Percentiles rank a stretch among this genome's conserved stretches.
phyloP scores from a whole-genome alignment of 1,284 basidiomycete species.

The Cryptococcus sp. region DNA sequence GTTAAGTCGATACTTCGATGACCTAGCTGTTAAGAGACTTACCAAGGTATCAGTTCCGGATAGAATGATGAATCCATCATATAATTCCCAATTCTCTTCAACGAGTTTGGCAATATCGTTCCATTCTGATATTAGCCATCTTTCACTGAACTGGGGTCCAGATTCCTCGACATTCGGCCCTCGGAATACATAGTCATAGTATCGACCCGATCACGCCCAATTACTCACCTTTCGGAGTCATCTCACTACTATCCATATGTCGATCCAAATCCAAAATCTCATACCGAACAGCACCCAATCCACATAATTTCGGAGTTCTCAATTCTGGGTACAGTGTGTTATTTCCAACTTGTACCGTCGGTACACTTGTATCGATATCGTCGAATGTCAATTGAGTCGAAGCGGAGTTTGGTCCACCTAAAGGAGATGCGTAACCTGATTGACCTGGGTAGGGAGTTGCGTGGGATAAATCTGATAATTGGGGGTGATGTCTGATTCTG shows the following conservation, averaged over 20 bases:
- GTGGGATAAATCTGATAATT: constrained; percentile 25
- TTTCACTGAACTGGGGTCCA: not conserved
- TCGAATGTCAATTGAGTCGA: not conserved
- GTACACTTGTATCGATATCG: not conserved
- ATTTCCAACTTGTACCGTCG: constrained; percentile 16
- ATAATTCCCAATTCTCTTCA: constrained; percentile 39
- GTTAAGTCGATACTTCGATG: not conserved
- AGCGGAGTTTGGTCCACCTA: not conserved
- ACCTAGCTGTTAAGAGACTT: constrained; percentile 2
- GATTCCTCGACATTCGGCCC: not conserved
- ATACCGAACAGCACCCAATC: constrained; percentile 33
- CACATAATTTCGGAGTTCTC: constrained; percentile 36
- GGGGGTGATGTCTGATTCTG: constrained; percentile 43
- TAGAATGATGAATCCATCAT: constrained; percentile 43
- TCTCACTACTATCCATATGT: constrained; percentile 44
- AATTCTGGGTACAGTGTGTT: constrained; percentile 35
- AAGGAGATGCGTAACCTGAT: constrained; percentile 5
- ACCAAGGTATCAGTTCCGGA: constrained; percentile 44
- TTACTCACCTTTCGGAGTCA: constrained; percentile 40
- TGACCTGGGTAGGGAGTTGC: constrained; percentile 4
- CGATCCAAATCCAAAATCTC: constrained; percentile 44
- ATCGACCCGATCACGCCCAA: not conserved
- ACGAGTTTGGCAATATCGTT: constrained; percentile 40
- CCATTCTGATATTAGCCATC: constrained; percentile 29
- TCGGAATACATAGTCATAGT: too few species aligned